Base-by-base conservation (phyloP, 352 stramenopile species). In the Globisporangium alternatum region DNA sequence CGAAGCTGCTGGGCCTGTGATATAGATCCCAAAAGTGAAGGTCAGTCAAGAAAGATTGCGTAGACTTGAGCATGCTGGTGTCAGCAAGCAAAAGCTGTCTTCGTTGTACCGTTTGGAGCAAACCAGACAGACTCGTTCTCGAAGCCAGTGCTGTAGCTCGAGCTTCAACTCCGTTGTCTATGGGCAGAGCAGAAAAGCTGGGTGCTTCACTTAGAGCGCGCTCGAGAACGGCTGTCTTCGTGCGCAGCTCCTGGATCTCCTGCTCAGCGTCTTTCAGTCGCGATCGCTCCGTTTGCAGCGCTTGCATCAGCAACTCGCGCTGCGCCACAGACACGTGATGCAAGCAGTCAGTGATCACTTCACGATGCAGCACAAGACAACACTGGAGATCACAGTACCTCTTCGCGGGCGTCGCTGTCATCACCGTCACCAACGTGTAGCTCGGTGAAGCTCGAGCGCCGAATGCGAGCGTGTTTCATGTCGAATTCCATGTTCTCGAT, bases 401-500 rank as follows among this genome's bases (percentile, higher is more conserved):
- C 68, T 69, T 80, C 73, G 33, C 64, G 48, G 5, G 67, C 74
- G 25, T 63, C 74, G 28, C 58, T 44, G 5, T 67, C 44, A 35
- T 74, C 62, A 17, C 44, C 60, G n/a, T 58, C 37, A 0, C 45
- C 33, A 30, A 2, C 19, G 17, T 48, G 17, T 5, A 12, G 48
- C 17, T 62, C 25, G 2, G 44, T 59, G 8, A 63, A 12, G 17
- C 15, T 66, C 33, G 57, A 64, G 10, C 37, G 61, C 17, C 43
- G 35, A 5, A 45, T 3, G 47, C 47, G 25, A 19, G 19, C 2
- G 2, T 63, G 45, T 25, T 72, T 71, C 9, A 81, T 65, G 53
- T 88, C 79, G 17, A 65, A 66, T 69, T 81, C 74, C 45, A 88
- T 68, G 47, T 88, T 86, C 31, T 93, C 83, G 22, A 93, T 72